Evolutionary conservation across 495 filamentous ascomycete species (phyloP), one percentile per base, ranked within the genome.

Genomic region (Xylaria venustula): DNA sequence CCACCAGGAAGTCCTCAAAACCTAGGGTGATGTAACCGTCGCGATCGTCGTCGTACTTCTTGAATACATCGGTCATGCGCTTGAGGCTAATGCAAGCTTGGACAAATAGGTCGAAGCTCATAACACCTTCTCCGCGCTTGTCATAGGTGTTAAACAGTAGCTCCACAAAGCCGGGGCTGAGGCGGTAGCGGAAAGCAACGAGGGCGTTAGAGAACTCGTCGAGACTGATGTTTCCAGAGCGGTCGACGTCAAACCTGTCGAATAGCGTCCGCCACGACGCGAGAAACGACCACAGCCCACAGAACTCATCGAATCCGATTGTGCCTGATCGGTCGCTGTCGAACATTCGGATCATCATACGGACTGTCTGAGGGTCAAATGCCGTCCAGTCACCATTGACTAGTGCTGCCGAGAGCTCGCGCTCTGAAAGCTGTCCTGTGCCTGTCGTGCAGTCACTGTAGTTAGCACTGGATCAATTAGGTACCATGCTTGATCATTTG

Each of bases 311-410:
- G 71, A 97, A 98, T 49, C 86, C 90, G 69, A 98, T 96, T 6
- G 86, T 90, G 47, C 93, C 92, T 56, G 84, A 89, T 58, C 90
- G 88, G 77, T 97, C 89, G 63, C 81, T 87, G 77, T 98, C 94
- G 76, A 98, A 98, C 94, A 98, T 98, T 70, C 88, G 86, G 62
- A 98, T 97, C 94, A 98, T 98, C 91, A 97, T 95, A 61, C 88
- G 88, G 58, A 98, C 91, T 2, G 94, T 98, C 64, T 96, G 90
- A n/a, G 88, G 86, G 75, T 98, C 95, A 73, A 98, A 98, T 4
- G 89, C 83, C 5, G 90, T 89, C 82, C 87, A 98, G 78, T 98
- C 94, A 44, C 92, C 93, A 73, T 98, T 98, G 41, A 98, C 95
- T 8, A 98, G 86, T 11, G 94, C 94, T 0, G 90, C 88, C 9